Evolutionary conservation across 2,329 filamentous ascomycete species (phyloP).

Genomic region (Paecilomyces dactylethromorphus): DNA sequence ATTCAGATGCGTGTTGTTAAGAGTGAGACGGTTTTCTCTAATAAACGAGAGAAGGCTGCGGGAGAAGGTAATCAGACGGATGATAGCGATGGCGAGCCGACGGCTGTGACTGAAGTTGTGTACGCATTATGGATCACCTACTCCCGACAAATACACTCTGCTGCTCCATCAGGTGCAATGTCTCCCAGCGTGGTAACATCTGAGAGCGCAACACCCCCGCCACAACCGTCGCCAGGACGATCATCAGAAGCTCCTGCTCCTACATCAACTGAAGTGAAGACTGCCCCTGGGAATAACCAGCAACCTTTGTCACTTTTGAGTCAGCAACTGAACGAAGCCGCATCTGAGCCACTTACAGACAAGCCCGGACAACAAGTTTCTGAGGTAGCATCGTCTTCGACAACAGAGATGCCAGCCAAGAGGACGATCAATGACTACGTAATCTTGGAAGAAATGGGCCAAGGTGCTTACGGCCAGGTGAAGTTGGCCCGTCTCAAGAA

Average conservation of each 20-base stretch:
- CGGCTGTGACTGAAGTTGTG: constrained; percentile 68
- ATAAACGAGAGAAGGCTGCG: constrained; percentile 57
- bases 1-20: constrained; percentile 95
- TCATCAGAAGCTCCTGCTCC: constrained; percentile 28
- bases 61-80: constrained; percentile 53
- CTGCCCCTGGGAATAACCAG: constrained; percentile 25
- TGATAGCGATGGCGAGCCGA: constrained; percentile 18
- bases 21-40: constrained; percentile 63
- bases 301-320: constrained; percentile 43
- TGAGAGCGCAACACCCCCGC: constrained; percentile 63
- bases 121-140: constrained; percentile 98
- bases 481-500: constrained; percentile 86
- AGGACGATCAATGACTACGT: constrained; percentile 85
- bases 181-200: constrained; percentile 52
- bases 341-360: constrained; percentile 38
- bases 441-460: constrained; percentile 96
- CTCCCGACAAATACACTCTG: constrained; percentile 81
- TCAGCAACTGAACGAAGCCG: constrained; percentile 45
- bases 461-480: constrained; percentile 95
- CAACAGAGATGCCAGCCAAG: constrained; percentile 48
- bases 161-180: constrained; percentile 54
- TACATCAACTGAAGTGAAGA: constrained; percentile 14
- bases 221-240: constrained; percentile 72
- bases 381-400: constrained; percentile 18
- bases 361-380: constrained; percentile 32